Conservation (phyloP, 352 stramenopile genomes). For the Pythium phragmiticola region DNA sequence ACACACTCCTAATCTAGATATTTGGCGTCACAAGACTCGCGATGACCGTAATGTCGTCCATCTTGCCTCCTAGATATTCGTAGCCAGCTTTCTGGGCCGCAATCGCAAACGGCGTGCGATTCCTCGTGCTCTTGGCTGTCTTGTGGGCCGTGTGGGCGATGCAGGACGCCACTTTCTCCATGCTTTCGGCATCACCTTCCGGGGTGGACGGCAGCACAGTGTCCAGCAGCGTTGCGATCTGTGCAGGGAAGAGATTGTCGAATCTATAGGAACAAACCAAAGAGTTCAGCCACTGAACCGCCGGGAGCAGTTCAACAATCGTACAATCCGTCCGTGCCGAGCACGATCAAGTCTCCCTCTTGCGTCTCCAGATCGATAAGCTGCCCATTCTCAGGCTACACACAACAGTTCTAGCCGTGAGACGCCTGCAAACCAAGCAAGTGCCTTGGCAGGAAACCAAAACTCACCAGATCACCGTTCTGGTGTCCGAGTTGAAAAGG, state of each 20-base stretch:
- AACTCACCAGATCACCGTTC: conserved; percentile 85
- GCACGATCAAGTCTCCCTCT: conserved; percentile 90
- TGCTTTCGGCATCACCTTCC: conserved; percentile 50
- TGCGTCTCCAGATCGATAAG: conserved; percentile 82
- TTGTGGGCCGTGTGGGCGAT: conserved; percentile 84
- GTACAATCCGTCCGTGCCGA: conserved; percentile 93
- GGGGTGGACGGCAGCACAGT: conserved; percentile 53
- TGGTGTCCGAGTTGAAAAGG: conserved; percentile 92
- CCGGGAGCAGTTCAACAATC: conserved; percentile 21
- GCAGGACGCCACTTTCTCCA: conserved; percentile 77
- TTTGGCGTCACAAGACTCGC: conserved; percentile 57
- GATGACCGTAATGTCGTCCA: conserved; percentile 91
- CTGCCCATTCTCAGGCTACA: conserved; percentile 87
- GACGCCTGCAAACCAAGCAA: not conserved
- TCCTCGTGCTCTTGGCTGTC: conserved; percentile 67
- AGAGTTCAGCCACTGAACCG: conserved; percentile 1
- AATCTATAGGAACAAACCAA: conserved; percentile 55
- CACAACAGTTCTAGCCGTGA: conserved; percentile 1
- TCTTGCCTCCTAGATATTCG: conserved; percentile 84
- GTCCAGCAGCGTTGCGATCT: conserved; percentile 77
- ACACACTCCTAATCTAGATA: not conserved
- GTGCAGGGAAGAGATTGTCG: conserved; percentile 93
- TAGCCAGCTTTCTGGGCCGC: conserved; percentile 73
- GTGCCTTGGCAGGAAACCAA: too few relatives aligned
- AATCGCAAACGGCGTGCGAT: conserved; percentile 71